phyloP scores from a whole-genome alignment of 139 green algal species.

The Chlorella vulgaris region DNA sequence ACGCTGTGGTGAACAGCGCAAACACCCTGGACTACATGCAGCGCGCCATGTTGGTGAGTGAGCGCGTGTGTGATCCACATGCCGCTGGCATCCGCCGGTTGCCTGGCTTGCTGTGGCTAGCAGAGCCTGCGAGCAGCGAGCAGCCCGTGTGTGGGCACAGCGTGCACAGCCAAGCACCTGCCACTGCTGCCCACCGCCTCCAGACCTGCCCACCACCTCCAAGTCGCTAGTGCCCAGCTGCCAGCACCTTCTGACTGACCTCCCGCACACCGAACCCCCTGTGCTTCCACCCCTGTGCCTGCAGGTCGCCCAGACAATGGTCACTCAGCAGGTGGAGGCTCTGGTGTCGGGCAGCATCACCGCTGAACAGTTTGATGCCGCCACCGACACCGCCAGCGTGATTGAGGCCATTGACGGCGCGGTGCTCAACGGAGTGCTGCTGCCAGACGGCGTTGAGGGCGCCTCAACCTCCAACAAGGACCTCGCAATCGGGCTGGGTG shows the following conservation, averaged over 20 bases:
- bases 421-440: background rate
- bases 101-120: no score
- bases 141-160: no score
- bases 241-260: no score
- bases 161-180: no score
- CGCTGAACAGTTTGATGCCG: background rate
- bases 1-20: background rate
- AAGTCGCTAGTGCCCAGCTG: no score
- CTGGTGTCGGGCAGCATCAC: slow-evolving; percentile 8
- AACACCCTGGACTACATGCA: slow-evolving; percentile 12
- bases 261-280: no score
- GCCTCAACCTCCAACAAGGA: background rate
- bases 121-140: background rate
- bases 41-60: slow-evolving; percentile 13
- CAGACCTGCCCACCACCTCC: no score
- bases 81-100: no score
- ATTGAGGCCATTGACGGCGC: background rate
- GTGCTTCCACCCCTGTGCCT: background rate
- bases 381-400: background rate
- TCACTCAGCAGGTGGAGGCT: background rate
- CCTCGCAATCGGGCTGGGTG: background rate
- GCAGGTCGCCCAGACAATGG: slow-evolving; percentile 19
- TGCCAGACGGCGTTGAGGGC: background rate
- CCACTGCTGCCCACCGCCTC: no score
- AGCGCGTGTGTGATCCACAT: background rate